Base-by-base conservation (phyloP, 805 yeast species). In the Wickerhamiella allomyrinae region DNA sequence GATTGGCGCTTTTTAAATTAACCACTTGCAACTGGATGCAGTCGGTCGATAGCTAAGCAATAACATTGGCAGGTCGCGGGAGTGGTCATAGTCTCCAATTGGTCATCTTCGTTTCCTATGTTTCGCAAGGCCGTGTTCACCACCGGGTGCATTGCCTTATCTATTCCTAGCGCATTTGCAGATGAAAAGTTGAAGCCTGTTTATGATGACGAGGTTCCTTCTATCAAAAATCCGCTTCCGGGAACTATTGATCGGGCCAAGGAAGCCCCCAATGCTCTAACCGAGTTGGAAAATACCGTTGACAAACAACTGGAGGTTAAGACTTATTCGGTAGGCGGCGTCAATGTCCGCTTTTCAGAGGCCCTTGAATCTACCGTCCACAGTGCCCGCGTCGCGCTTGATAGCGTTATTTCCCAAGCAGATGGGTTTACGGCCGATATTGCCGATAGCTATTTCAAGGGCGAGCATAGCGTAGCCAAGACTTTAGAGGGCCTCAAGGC, bases 401-500 rank as follows among this genome's bases (percentile, higher is more conserved):
- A 57, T 20, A 55, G 50, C 3, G 60, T 58, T 31, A 56, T 65
- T 29, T 49, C 59, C n/a, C 29, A 48, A 7, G 66, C 66, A 7
- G 65, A 65, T 43, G 41, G 48, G 17, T 64, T 62, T 33, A 60
- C 74, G 41, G 70, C 76, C 48, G 62, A 61, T 14, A 66, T 68
- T 7, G 69, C 78, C 42, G 55, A 66, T 29, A 63, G 65, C 39
- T 77, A 73, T 50, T 70, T 76, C 51, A 58, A 62, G 20, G 68
- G 71, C 3, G 95, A 84, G 62, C 70, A 77, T 53, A 63, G 69
- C 43, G 75, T 81, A 40, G 70, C 82, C 7, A 57, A 67, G 23
- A 77, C 89, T 1, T 58, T 82, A 9, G 68, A 86, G 21, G 67
- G 67, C 13, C 67, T 85, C 49, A 85, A 78, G 57, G 67, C 72